Evolutionary conservation across 257 asterid species (phyloP).

Genomic region (Nyctanthes arbortristis): DNA sequence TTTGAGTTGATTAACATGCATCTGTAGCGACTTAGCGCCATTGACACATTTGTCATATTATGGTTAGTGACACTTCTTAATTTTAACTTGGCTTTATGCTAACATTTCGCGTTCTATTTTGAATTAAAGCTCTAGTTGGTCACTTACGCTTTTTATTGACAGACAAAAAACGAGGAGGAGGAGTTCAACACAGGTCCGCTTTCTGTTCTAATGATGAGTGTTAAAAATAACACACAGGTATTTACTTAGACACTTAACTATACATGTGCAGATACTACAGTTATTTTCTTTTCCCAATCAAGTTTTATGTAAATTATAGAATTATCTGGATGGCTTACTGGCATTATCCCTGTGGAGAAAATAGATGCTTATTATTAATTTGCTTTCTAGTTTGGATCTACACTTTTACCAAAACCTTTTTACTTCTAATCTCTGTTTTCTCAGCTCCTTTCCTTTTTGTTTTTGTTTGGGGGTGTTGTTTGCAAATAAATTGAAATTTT

Average conservation of each 20-base stretch:
- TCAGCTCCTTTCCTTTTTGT: neutral
- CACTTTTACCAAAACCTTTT: neutral
- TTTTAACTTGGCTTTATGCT: neutral
- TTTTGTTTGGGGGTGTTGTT: neutral
- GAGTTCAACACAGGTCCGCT: slow-evolving; percentile 98
- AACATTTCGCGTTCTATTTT: neutral
- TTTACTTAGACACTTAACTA: neutral
- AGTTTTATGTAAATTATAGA: neutral
- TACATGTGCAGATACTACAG: neutral
- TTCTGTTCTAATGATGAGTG: slow-evolving; percentile 69
- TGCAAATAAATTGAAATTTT: neutral
- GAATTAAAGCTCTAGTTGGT: slow-evolving; percentile 9
- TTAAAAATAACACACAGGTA: slow-evolving; percentile 62
- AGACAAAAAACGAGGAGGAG: slow-evolving; percentile 84
- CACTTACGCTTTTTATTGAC: slow-evolving; percentile 24
- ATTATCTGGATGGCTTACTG: neutral
- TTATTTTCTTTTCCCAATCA: neutral
- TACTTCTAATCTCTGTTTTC: neutral
- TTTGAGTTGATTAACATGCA: neutral
- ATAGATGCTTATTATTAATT: neutral
- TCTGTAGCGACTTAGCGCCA: neutral
- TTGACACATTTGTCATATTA: slow-evolving; percentile 2
- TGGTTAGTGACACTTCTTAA: neutral
- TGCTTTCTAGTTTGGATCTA: neutral
- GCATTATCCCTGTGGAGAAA: neutral